Evolutionary conservation across 1,284 basidiomycete genomes (phyloP).

Genomic region (Erythrobasidium hasegawianum): DNA sequence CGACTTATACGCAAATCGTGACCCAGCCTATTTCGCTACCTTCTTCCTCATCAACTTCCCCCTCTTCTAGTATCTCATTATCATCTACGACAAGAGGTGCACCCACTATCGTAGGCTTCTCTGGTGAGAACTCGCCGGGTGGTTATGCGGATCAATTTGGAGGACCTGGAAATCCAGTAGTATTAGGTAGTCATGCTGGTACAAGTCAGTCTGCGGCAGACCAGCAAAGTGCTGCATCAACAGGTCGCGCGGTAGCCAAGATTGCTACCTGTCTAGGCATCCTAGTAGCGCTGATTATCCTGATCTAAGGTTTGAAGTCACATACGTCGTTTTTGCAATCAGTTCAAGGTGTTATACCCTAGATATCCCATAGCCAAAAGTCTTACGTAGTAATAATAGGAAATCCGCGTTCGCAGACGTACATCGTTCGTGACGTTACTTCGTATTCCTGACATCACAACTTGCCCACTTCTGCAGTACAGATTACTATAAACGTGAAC

Average conservation of each 20-base stretch:
- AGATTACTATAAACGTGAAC: no score
- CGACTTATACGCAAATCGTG: not conserved
- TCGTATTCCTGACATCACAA: no score
- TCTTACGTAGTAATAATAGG: no score
- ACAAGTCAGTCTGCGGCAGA: not conserved
- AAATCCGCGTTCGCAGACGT: no score
- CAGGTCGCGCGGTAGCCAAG: not conserved
- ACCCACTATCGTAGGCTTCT: constrained; percentile 18
- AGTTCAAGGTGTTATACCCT: no score
- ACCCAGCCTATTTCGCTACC: not conserved
- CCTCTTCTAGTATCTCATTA: not conserved
- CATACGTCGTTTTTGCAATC: no score
- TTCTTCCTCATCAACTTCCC: not conserved
- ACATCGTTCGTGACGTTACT: no score
- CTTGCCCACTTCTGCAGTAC: no score
- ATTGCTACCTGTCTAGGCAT: no score
- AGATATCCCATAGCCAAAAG: no score
- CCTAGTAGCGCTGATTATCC: no score
- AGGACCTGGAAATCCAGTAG: not conserved
- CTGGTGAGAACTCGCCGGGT: constrained; percentile 25
- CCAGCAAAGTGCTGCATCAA: not conserved
- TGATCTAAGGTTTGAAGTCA: no score
- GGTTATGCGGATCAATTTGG: constrained; percentile 16
- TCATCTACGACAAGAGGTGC: not conserved
- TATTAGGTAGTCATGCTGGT: not conserved